Base-by-base conservation (phyloP, 2,329 filamentous ascomycete genomes). In the Aspergillus arachidicola region DNA sequence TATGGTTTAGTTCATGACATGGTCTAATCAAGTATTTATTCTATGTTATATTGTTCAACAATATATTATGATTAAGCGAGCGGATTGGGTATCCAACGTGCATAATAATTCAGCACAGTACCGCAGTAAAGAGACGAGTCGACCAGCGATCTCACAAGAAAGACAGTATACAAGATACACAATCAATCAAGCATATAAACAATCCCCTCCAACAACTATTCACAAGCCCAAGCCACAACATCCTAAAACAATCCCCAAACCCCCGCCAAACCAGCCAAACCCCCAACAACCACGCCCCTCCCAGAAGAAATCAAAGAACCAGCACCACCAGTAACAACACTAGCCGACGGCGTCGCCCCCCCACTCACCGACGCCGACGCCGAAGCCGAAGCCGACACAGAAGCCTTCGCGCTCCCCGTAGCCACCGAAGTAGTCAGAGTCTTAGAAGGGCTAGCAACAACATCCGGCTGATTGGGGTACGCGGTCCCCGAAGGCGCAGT, bases 401-500 rank as follows among this genome's bases (percentile, higher is more conserved):
- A 64, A 50, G 60, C 41, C 59, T 28, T 57, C 58, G 50, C 6
- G 0, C 10, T 30, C 6, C 6, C 26, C 23, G 48, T 30, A 10
- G 48, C 26, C 26, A 26, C 63, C 60, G 26, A 65, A 43, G 45
- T 55, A 60, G 28, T 38, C 38, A 50, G 19, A 2, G n/a, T 26
- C 7, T 26, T n/a, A 2, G 48, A 51, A 28, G 45, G 14, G 28
- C 32, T 14, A 6, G 34, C n/a, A 11, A 21, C 30, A 4, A 30
- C 16, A 28, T 59, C 34, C 4, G 45, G 26, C 10, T 59, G 23
- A 10, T 53, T 36, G 3, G 48, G 50, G 2, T 28, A 12, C 26
- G 28, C 41, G 0, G 48, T 26, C 43, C 63, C 60, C 6, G 64
- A 61, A 11, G 70, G 57, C 4, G 68, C 68, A 4, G 72, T 73